phyloP scores from a whole-genome alignment of 1,284 basidiomycete genomes.

The Pisolithus thermaeus region DNA sequence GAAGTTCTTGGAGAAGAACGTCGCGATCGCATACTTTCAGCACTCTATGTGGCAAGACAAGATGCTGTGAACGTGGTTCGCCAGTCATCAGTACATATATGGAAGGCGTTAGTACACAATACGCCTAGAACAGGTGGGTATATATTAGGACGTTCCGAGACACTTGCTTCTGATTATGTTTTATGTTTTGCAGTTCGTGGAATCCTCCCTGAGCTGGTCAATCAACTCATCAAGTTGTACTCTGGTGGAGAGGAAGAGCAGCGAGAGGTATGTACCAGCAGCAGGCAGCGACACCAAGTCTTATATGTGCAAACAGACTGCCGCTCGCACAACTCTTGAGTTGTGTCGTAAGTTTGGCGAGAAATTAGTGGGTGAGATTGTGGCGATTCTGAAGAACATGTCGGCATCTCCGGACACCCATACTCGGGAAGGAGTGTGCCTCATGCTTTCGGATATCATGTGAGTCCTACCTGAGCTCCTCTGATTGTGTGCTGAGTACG shows the following conservation, averaged over 20 bases:
- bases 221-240: slow-evolving; percentile 70
- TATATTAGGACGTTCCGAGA: neutral
- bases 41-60: slow-evolving; percentile 91
- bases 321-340: slow-evolving; percentile 82
- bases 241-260: slow-evolving; percentile 82
- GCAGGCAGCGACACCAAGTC: neutral
- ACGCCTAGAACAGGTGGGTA: slow-evolving; percentile 71
- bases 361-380: slow-evolving; percentile 81
- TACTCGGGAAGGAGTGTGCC: slow-evolving; percentile 85
- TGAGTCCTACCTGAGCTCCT: slow-evolving; percentile 28
- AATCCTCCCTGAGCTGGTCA: slow-evolving; percentile 83
- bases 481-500: slow-evolving; percentile 3
- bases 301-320: slow-evolving; percentile 49
- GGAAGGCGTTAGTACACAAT: slow-evolving; percentile 96
- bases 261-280: slow-evolving; percentile 65
- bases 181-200: slow-evolving; percentile 80
- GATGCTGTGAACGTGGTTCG: slow-evolving; percentile 89
- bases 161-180: neutral
- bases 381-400: slow-evolving; percentile 71
- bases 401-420: slow-evolving; percentile 67
- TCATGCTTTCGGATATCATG: slow-evolving; percentile 88
- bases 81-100: slow-evolving; percentile 91
- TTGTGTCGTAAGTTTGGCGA: slow-evolving; percentile 96
- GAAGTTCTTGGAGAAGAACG: slow-evolving; percentile 88
- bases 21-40: slow-evolving; percentile 86